These are phyloP conservation scores for Ganoderma lingzhi DNA, from an alignment of 1,284 basidiomycete genomes.

Conservation along the genomic window DNA sequence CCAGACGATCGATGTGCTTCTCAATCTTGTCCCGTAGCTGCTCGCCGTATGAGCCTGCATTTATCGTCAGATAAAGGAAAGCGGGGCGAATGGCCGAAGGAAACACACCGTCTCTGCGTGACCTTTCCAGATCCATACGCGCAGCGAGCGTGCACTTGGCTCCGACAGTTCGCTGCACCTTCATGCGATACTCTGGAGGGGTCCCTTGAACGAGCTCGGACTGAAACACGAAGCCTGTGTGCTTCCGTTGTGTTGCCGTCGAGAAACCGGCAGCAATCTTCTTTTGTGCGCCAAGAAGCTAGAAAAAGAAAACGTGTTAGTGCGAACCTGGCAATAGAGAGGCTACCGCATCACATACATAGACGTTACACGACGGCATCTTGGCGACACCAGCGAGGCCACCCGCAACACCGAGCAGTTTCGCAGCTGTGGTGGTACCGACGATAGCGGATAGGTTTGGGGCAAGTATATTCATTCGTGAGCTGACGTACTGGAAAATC, in stretches of 20 bases:
- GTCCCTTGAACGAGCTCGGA: conserved; percentile 87
- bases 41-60: conserved; percentile 79
- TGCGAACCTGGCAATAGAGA: neutral
- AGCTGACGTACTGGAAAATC: conserved; percentile 99
- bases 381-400: conserved; percentile 91
- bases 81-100: neutral
- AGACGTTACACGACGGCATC: conserved; percentile 96
- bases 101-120: conserved; percentile 74
- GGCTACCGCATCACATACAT: conserved; percentile 59
- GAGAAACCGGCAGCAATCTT: conserved; percentile 92
- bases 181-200: conserved; percentile 91
- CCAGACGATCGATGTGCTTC: conserved; percentile 90
- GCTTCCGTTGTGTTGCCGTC: conserved; percentile 82
- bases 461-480: conserved; percentile 96
- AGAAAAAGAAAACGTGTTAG: conserved; percentile 1
- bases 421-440: conserved; percentile 97
- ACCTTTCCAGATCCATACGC: conserved; percentile 90
- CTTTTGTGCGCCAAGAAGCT: conserved; percentile 94
- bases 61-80: conserved; percentile 16
- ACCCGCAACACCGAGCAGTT: conserved; percentile 96
- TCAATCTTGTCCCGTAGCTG: conserved; percentile 87
- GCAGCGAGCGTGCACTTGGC: conserved; percentile 93
- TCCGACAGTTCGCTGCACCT: conserved; percentile 92
- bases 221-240: conserved; percentile 97
- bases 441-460: conserved; percentile 98